Base-by-base conservation (phyloP, 768 basidiomycete species). In the Cytidiella melzeri region DNA sequence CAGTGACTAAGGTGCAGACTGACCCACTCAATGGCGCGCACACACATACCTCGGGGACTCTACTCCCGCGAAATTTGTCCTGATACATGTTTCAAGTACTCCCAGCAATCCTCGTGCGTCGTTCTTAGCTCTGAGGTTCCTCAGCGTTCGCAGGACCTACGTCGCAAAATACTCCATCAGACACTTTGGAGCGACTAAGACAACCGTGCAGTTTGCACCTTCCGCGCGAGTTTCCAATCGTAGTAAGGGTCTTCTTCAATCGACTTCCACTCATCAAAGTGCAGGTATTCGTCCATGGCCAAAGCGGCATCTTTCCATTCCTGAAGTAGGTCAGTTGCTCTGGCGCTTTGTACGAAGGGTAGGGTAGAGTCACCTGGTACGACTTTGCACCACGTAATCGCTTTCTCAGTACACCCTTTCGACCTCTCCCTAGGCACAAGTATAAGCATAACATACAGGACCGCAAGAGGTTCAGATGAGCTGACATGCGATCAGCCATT, bases 31-130 rank as follows among this genome's bases (percentile, higher is more conserved):
- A n/a, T n/a, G n/a, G n/a, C n/a, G 30, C 15, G 30, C 9, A 41
- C 2, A 1, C 7, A 10, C 57, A 49, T 51, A 83, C 86, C 86
- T 82, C 9, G 84, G 67, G 28, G 88, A 89, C 68, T 96, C 94
- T 3, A 90, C 82, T 0, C 90, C 96, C 12, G 89, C 96, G 69
- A 97, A 99, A 64, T 96, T 97, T 20, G 82, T 78, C 47, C 93
- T 76, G 39, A 97, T 77, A 56, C 91, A 96, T 0, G 91, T 90
- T 59, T 95, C 92, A 28, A 99, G 69, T 0, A 97, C 88, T 3
- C 91, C 93, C 39, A 95, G 76, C 42, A 94, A 77, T 0, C 89
- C 92, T 51, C 88, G 80, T 3, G 80, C 84, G 62, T 99, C 94
- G 27, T 83, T 81, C 56, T 77, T 82, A 54, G 83, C 80, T 55